Evolutionary conservation across 1,139 yeast species (phyloP).

Genomic region (Geotrichum phurueaensis): DNA sequence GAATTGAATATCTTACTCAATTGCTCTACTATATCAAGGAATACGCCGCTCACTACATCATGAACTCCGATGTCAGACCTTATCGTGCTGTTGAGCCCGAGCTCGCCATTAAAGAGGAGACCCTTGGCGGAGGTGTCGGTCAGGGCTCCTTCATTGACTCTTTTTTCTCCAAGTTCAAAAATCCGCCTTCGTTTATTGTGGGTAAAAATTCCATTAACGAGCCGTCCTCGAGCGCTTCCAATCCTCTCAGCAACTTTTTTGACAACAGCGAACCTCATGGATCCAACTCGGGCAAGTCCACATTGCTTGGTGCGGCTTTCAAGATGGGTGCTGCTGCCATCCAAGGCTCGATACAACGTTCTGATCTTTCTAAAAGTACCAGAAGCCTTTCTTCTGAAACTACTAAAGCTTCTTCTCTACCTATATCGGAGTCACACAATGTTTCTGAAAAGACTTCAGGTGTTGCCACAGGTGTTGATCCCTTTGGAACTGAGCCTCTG

Average conservation of each 20-base stretch:
- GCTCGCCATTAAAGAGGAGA: not conserved
- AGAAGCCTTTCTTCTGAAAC: not conserved
- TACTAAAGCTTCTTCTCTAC: not conserved
- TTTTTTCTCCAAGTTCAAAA: slow-evolving; percentile 13
- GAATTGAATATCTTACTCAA: slow-evolving; percentile 23
- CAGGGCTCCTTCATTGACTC: slow-evolving; percentile 5
- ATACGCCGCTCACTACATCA: slow-evolving; percentile 5
- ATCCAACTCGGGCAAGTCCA: not conserved
- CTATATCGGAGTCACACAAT: not conserved
- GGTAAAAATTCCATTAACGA: not conserved
- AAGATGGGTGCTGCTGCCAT: slow-evolving; percentile 7
- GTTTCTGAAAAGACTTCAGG: not conserved
- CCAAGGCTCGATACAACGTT: slow-evolving; percentile 1
- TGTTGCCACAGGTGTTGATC: not conserved
- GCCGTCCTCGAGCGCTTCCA: not conserved
- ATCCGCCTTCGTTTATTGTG: slow-evolving; percentile 8
- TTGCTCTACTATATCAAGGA: slow-evolving; percentile 9
- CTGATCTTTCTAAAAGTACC: not conserved
- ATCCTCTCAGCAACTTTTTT: not conserved
- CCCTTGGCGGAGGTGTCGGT: not conserved
- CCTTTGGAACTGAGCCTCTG: not conserved
- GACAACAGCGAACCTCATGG: not conserved
- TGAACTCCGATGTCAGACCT: slow-evolving; percentile 7
- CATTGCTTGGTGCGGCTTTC: not conserved
- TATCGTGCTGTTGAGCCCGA: not conserved